phyloP scores from a whole-genome alignment of 2,329 filamentous ascomycete genomes.

The Colletotrichum echinochloae region DNA sequence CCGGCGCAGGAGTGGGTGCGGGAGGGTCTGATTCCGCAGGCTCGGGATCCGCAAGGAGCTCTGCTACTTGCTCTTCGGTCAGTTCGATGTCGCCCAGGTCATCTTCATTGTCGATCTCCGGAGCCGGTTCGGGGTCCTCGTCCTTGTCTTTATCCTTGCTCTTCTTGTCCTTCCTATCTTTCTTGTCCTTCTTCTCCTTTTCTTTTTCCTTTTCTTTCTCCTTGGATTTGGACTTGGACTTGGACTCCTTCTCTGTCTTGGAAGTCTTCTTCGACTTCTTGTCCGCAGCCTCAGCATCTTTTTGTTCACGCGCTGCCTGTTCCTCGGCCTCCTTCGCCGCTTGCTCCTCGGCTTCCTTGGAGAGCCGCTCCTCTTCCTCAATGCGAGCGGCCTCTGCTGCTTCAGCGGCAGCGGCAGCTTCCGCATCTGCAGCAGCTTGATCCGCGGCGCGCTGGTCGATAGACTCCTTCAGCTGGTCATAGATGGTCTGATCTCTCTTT shows the following conservation, averaged over 20 bases:
- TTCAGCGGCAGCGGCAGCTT: conserved; percentile 54
- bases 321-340: conserved; percentile 53
- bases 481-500: conserved; percentile 61
- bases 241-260: conserved; percentile 50
- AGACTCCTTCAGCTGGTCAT: conserved; percentile 52
- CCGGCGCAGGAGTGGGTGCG: conserved; percentile 20
- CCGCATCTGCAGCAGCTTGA: conserved; percentile 54
- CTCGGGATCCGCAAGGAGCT: conserved; percentile 51
- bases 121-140: conserved; percentile 28
- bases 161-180: conserved; percentile 50
- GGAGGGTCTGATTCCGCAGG: conserved; percentile 25
- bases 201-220: conserved; percentile 47
- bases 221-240: conserved; percentile 51
- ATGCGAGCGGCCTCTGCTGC: conserved; percentile 51
- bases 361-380: conserved; percentile 46
- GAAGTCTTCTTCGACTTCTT: conserved; percentile 58
- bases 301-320: conserved; percentile 44
- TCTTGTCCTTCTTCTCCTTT: conserved; percentile 42
- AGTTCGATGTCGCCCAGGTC: conserved; percentile 48
- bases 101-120: conserved; percentile 38
- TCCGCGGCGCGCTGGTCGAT: conserved; percentile 54
- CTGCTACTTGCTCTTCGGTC: conserved; percentile 57
- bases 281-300: conserved; percentile 49
- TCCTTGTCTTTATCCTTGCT: conserved; percentile 43
- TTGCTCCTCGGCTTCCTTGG: conserved; percentile 56